Conservation (phyloP, 2,329 filamentous ascomycete species). For the Magnaporthiopsis rhizophila region DNA sequence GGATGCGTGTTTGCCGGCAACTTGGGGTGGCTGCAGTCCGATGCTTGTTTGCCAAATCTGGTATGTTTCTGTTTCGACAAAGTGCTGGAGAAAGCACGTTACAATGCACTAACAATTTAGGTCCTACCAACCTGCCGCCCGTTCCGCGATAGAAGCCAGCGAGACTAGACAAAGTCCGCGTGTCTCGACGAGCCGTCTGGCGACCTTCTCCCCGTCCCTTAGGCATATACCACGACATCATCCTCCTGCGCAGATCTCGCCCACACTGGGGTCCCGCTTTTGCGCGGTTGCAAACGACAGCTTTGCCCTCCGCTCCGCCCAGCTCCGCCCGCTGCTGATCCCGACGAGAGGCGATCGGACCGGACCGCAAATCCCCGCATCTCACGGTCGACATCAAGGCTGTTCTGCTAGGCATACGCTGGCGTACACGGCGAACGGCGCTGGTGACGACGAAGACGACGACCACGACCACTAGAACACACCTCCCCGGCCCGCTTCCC, state of each 20-base stretch:
- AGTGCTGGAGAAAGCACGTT: background rate
- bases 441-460: background rate
- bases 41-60: background rate
- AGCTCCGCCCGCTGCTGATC: background rate
- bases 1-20: background rate
- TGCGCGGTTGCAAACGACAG: background rate
- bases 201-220: background rate
- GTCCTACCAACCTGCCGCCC: too few relatives aligned
- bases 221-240: background rate
- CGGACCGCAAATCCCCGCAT: background rate
- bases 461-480: background rate
- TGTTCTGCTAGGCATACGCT: background rate
- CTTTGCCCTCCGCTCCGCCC: background rate
- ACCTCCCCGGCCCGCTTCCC: background rate
- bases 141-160: background rate
- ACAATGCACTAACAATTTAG: background rate
- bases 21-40: background rate
- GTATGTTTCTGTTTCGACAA: background rate
- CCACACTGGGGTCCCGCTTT: background rate
- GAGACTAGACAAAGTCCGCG: background rate
- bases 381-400: background rate
- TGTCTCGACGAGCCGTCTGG: background rate
- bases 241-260: background rate
- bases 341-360: background rate
- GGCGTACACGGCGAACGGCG: background rate